Percentiles rank a stretch among this genome's conserved stretches.
Evolutionary conservation across 2,329 filamentous ascomycete genomes (phyloP).

Genomic region (Alternaria tenuissima): DNA sequence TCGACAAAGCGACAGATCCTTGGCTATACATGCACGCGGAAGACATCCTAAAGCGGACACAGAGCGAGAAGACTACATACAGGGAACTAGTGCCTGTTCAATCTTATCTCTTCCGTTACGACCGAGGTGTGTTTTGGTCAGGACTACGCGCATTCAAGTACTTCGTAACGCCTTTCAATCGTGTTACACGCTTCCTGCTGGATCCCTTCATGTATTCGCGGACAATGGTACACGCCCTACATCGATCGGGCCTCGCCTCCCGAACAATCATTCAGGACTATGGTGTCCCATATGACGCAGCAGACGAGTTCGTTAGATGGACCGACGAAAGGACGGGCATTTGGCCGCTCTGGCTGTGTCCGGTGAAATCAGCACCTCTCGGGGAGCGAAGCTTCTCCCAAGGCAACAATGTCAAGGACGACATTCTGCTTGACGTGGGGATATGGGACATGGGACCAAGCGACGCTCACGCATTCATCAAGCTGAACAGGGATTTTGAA

Average conservation of each 20-base stretch:
- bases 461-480: conserved; percentile 66
- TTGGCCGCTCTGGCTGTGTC: conserved; percentile 69
- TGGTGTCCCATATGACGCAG: conserved; percentile 63
- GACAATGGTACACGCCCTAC: conserved; percentile 69
- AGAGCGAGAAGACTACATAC: conserved; percentile 19
- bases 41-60: conserved; percentile 28
- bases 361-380: conserved; percentile 48
- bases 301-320: conserved; percentile 63
- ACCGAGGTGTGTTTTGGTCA: conserved; percentile 72
- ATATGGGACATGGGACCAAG: conserved; percentile 81
- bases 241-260: conserved; percentile 64
- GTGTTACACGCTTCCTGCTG: conserved; percentile 64
- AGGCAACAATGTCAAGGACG: conserved; percentile 38
- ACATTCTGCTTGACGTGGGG: conserved; percentile 57
- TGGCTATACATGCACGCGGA: conserved; percentile 79
- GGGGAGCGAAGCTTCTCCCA: conserved; percentile 42
- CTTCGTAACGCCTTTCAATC: conserved; percentile 68
- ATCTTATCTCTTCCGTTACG: conserved; percentile 69
- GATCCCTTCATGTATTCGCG: conserved; percentile 69
- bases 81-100: conserved; percentile 56
- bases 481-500: conserved; percentile 76
- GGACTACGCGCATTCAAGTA: conserved; percentile 68
- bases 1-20: conserved; percentile 68
- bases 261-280: conserved; percentile 71
- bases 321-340: conserved; percentile 58